Base-by-base conservation (phyloP, 2,329 filamentous ascomycete genomes). In the Cercospora zeae-maydis region DNA sequence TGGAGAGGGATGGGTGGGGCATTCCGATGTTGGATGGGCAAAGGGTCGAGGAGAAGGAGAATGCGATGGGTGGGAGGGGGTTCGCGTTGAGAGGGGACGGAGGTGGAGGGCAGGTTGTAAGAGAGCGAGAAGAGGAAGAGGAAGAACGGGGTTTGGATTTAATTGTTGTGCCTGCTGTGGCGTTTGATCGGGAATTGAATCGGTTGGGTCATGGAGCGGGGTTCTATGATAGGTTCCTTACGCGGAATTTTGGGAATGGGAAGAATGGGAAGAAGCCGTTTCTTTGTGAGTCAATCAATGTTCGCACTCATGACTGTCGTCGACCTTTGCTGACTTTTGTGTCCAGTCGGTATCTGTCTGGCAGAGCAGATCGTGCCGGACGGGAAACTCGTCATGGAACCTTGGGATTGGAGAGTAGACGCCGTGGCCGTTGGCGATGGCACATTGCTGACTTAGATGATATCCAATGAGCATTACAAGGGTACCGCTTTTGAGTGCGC, bases 191-290 rank as follows among this genome's bases (percentile, higher is more conserved):
- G 2, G 80, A 79, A 11, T 84, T 95, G 64, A 85, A 88, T 69
- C 85, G 95, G 70, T 83, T 98, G 19, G 95, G 95, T 42, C 95
- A 99, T 77, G 95, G 95, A 61, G 96, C 92, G 77, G 95, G 95
- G 33, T 99, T 96, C 79, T 99, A 99, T 81, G 95, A 99, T 79
- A 90, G 88, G 76, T 99, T 96, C 77, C 79, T 99, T 74, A 86
- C 88, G 72, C 86, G 88, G 69, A 96, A 93, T 83, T 76, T 70
- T 70, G 64, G 71, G 65, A 67, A 71, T 65, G 68, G 70, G 65
- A 67, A 69, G 72, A 67, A 27, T 27, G 24, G 71, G 54, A 76
- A 75, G 67, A 84, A 83, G 79, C 84, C 84, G 69, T 82, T 83
- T 78, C 82, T 87, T 70, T 83, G 85, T 88, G 78, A 79, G 81